Conservation (phyloP, 345 rosid genomes). For the Citrus maxima region DNA sequence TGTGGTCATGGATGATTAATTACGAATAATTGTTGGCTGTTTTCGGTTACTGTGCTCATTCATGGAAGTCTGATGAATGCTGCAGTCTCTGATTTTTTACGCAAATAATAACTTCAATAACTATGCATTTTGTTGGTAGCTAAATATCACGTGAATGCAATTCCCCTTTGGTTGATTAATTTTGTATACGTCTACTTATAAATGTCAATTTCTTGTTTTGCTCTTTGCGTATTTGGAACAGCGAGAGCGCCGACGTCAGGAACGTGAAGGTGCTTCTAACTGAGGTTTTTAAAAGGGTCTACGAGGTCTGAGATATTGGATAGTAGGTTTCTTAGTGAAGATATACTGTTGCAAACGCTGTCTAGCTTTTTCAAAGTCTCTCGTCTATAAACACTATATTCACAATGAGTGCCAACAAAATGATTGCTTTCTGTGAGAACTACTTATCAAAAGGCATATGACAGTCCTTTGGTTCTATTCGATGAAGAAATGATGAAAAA, state of each 20-base stretch:
- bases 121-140: background rate
- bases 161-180: background rate
- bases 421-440: background rate
- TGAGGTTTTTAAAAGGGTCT: slow-evolving; percentile 9
- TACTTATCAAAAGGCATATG: background rate
- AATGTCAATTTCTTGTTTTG: background rate
- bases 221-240: slow-evolving; percentile 5
- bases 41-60: background rate
- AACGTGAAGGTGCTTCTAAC: slow-evolving; percentile 34
- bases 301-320: background rate
- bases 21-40: background rate
- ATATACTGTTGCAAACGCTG: background rate
- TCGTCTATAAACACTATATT: background rate
- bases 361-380: background rate
- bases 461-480: background rate
- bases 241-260: slow-evolving; percentile 36
- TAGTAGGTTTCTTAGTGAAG: background rate
- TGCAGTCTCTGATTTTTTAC: background rate
- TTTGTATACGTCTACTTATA: background rate
- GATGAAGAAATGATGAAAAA: background rate
- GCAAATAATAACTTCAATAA: background rate
- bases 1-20: background rate
- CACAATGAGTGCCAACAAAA: background rate
- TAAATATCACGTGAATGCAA: background rate
- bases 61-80: background rate